phyloP scores from a whole-genome alignment of 2,329 filamentous ascomycete species.

The Lachnellula cervina region DNA sequence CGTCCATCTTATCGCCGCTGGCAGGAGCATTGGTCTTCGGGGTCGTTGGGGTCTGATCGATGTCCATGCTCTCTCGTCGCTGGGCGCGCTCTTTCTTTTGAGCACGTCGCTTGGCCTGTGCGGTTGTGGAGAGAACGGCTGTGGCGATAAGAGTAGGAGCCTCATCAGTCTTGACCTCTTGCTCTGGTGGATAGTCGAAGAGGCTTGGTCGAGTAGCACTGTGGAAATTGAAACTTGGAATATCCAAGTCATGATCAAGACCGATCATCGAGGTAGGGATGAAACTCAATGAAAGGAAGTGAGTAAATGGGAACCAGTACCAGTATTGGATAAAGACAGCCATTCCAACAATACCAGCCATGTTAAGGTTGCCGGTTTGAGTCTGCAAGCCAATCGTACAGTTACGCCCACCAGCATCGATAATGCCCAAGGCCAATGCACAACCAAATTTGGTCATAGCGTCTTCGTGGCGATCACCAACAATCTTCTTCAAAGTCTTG shows the following conservation, averaged over 20 bases:
- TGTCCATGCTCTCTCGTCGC: constrained; percentile 89
- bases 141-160: constrained; percentile 91
- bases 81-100: constrained; percentile 91
- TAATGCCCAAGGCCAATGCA: constrained; percentile 89
- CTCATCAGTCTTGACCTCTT: constrained; percentile 91
- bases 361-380: constrained; percentile 96
- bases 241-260: constrained; percentile 87
- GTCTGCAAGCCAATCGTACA: constrained; percentile 98
- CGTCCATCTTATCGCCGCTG: constrained; percentile 80
- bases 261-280: constrained; percentile 96
- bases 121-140: constrained; percentile 91
- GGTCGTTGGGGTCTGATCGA: constrained; percentile 74
- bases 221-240: constrained; percentile 92
- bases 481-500: constrained; percentile 90
- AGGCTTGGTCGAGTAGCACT: constrained; percentile 90
- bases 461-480: constrained; percentile 93
- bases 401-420: constrained; percentile 95
- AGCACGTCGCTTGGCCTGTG: constrained; percentile 90
- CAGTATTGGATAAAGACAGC: constrained; percentile 98
- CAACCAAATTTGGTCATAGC: constrained; percentile 99
- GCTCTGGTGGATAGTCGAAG: constrained; percentile 96
- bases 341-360: constrained; percentile 97
- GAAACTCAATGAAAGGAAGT: constrained; percentile 94
- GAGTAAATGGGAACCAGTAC: constrained; percentile 99
- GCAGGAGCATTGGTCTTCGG: constrained; percentile 53